phyloP scores from a whole-genome alignment of 352 stramenopile species.

The Globisporangium iwayamae region DNA sequence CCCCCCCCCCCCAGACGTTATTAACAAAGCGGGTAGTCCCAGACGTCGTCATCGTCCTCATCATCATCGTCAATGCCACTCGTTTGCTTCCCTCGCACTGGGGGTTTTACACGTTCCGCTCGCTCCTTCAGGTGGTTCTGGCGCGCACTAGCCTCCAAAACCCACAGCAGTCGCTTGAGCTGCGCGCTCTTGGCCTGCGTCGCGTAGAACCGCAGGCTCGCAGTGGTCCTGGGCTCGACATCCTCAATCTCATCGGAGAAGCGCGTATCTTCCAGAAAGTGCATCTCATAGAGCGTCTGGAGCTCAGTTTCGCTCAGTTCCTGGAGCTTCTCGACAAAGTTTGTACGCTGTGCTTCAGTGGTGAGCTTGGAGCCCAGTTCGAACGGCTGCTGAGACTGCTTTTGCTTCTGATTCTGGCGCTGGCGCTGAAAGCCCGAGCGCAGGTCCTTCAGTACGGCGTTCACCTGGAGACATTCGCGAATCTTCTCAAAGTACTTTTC shows the following conservation, averaged over 20 bases:
- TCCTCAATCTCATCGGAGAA: constrained; percentile 18
- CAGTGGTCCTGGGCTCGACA: neutral
- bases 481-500: constrained; percentile 23
- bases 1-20: neutral
- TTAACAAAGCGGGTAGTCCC: constrained; percentile 52
- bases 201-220: constrained; percentile 52
- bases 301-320: constrained; percentile 57
- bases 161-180: constrained; percentile 60
- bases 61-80: neutral
- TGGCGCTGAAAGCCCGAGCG: neutral
- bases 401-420: neutral
- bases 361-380: neutral
- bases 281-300: constrained; percentile 30
- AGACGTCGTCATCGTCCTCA: constrained; percentile 50
- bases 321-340: constrained; percentile 66
- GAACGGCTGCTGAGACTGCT: neutral
- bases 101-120: constrained; percentile 12
- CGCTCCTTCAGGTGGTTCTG: constrained; percentile 24
- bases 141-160: constrained; percentile 39
- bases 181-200: constrained; percentile 42
- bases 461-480: constrained; percentile 36
- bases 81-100: neutral
- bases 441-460: constrained; percentile 24
- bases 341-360: constrained; percentile 40
- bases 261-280: constrained; percentile 34